Percentiles rank a stretch among this genome's conserved stretches.
phyloP scores from a whole-genome alignment of 768 basidiomycete species.

The Auriscalpium orientale region DNA sequence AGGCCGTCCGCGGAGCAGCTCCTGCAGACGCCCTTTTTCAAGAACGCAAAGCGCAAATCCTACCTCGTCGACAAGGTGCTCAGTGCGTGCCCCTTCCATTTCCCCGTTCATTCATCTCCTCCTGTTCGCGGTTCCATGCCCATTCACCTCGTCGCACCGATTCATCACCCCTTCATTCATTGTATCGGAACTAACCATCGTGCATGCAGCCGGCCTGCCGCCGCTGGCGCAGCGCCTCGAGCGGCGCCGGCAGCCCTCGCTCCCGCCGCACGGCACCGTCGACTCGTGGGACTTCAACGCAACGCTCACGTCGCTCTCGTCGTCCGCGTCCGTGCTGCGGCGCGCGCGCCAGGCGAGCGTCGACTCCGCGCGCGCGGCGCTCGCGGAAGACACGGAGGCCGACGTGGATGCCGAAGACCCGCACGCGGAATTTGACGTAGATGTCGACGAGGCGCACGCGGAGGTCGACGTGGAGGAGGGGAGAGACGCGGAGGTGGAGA shows the following conservation, averaged over 20 bases:
- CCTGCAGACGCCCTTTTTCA: constrained; percentile 76
- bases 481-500: no score
- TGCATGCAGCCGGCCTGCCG: constrained; percentile 50
- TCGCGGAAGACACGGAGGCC: no score
- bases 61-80: constrained; percentile 75
- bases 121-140: background rate
- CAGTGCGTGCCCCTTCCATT: constrained; percentile 28
- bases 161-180: no score
- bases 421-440: background rate
- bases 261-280: constrained; percentile 41
- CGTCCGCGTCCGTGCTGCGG: background rate
- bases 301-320: constrained; percentile 8
- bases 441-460: no score
- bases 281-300: constrained; percentile 80
- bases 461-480: no score
- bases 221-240: constrained; percentile 71
- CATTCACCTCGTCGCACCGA: no score
- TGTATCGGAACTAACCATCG: no score
- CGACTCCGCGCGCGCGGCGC: background rate
- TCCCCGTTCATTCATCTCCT: background rate
- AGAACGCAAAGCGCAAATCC: constrained; percentile 64
- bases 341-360: background rate
- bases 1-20: constrained; percentile 76
- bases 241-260: constrained; percentile 37
- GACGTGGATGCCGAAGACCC: background rate